Evolutionary conservation across 306 rosid species (phyloP).

Genomic region (Heteromeles arbutifolia): DNA sequence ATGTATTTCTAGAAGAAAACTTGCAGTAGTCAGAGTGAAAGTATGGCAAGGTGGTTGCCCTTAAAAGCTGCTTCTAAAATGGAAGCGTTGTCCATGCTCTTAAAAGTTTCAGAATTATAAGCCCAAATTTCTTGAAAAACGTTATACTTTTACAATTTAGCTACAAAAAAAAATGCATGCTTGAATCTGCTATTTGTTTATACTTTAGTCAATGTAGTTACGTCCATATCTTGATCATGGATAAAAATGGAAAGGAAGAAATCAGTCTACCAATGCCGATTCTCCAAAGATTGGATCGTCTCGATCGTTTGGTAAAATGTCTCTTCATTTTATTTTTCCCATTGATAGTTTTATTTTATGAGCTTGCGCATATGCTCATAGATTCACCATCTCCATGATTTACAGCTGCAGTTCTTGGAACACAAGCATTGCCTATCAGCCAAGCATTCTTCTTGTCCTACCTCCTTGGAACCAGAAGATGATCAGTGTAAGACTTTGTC

Average conservation of each 20-base stretch:
- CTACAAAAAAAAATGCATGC: not conserved
- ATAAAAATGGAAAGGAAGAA: conserved; percentile 3
- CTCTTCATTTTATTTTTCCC: too few species aligned
- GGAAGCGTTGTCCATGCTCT: not conserved
- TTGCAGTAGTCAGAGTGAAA: not conserved
- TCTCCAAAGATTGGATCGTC: conserved; percentile 29
- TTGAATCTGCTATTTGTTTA: not conserved
- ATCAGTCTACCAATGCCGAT: conserved; percentile 24
- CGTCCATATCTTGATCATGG: not conserved
- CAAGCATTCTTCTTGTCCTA: not conserved
- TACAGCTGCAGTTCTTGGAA: conserved; percentile 33
- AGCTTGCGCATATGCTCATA: not conserved
- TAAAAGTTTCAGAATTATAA: not conserved
- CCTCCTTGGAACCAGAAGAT: not conserved
- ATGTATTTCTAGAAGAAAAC: too few species aligned
- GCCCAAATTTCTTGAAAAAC: not conserved
- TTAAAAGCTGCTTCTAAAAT: not conserved
- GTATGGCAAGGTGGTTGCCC: conserved; percentile 24
- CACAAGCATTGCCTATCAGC: conserved; percentile 16
- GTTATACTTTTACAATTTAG: not conserved
- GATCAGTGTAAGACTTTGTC: conserved; percentile 22
- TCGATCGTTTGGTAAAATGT: conserved; percentile 26
- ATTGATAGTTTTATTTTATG: not conserved
- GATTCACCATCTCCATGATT: not conserved
- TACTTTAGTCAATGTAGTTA: not conserved